Evolutionary conservation across 768 basidiomycete genomes (phyloP).

Genomic region (Rhizopogon roseolus): DNA sequence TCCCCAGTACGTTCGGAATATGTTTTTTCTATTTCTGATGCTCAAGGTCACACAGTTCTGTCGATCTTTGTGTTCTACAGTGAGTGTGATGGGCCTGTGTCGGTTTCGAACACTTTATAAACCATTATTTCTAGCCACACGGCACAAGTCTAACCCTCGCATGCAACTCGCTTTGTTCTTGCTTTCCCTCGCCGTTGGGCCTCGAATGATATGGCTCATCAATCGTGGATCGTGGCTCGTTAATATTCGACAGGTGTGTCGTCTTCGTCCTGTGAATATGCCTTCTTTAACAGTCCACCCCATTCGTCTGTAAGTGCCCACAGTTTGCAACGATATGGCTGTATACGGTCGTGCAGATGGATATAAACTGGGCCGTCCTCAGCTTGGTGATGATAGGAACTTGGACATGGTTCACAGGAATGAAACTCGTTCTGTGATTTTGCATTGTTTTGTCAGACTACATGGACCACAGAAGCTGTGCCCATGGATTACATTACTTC

Average conservation of each 20-base stretch:
- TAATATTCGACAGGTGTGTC: conserved; percentile 68
- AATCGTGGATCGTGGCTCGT: conserved; percentile 65
- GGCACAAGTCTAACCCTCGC: conserved; percentile 52
- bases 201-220: conserved; percentile 66
- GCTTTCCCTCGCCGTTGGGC: conserved; percentile 51
- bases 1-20: conserved; percentile 60
- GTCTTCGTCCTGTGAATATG: neutral
- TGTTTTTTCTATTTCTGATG: neutral
- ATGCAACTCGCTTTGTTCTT: conserved; percentile 58
- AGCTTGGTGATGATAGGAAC: conserved; percentile 47
- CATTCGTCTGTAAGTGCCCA: conserved; percentile 47
- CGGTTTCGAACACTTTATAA: neutral
- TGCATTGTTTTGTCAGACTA: neutral
- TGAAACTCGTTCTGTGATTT: conserved; percentile 38
- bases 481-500: neutral
- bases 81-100: conserved; percentile 27
- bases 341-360: conserved; percentile 66
- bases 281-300: neutral
- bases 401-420: conserved; percentile 60
- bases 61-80: conserved; percentile 75
- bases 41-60: conserved; percentile 44
- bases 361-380: conserved; percentile 55
- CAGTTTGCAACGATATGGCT: conserved; percentile 79
- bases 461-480: neutral
- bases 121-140: conserved; percentile 36